phyloP scores from a whole-genome alignment of 169 alveolate genomes.

The Plasmodium gonderi region DNA sequence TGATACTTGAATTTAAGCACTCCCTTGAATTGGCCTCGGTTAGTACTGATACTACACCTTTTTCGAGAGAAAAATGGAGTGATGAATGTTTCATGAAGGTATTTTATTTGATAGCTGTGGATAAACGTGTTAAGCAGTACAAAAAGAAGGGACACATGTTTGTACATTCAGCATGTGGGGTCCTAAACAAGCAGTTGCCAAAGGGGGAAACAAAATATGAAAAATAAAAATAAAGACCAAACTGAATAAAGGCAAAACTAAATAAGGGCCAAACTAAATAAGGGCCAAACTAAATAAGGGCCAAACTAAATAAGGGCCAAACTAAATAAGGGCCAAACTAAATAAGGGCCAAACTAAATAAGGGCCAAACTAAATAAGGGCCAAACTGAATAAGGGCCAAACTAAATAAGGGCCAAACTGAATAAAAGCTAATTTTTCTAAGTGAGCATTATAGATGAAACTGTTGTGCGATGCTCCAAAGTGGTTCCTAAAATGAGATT shows the following conservation, averaged over 20 bases:
- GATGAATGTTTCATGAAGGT: background rate
- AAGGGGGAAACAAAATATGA: too few species aligned
- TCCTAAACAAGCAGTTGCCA: background rate
- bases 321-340: background rate
- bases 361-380: background rate
- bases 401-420: background rate
- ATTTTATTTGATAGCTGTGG: background rate
- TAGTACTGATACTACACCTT: background rate
- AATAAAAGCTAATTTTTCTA: too few species aligned
- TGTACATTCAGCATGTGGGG: slow-evolving; percentile 1
- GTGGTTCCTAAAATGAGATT: background rate
- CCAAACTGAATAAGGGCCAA: background rate
- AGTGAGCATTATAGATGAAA: too few species aligned
- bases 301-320: background rate
- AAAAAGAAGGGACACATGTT: background rate
- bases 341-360: background rate
- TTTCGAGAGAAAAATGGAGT: background rate
- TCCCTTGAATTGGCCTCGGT: background rate
- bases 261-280: background rate
- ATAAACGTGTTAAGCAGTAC: background rate
- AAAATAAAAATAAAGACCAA: background rate
- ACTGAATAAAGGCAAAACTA: background rate
- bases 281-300: background rate
- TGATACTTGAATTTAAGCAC: background rate
- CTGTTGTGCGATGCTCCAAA: background rate